These are phyloP conservation scores for Melanomma pulvis-pyrius DNA, from an alignment of 495 filamentous ascomycete species.

Conservation along the genomic window DNA sequence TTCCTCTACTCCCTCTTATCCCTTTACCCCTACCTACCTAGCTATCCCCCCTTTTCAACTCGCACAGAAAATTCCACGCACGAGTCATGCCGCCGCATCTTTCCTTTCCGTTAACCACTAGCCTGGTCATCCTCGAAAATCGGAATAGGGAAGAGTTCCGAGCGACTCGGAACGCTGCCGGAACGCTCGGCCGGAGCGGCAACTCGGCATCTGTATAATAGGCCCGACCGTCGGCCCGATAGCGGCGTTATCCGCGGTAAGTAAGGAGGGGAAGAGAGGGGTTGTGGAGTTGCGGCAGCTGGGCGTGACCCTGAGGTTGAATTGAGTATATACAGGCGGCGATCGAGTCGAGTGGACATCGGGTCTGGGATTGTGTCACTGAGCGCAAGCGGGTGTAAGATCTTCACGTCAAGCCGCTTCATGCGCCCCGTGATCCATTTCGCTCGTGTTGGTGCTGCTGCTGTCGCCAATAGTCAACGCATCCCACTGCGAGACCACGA, in stretches of 20 bases:
- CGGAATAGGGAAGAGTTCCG: constrained; percentile 2
- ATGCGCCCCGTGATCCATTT: not conserved
- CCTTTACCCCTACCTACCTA: not conserved
- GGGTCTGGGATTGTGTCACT: too few species aligned
- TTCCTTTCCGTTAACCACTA: not conserved
- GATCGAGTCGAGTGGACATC: not conserved
- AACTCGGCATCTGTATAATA: not conserved
- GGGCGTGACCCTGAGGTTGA: not conserved
- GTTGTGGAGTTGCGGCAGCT: too few species aligned
- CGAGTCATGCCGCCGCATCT: not conserved
- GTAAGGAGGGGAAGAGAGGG: too few species aligned
- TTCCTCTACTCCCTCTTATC: not conserved
- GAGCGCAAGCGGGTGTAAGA: not conserved
- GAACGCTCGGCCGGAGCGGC: not conserved
- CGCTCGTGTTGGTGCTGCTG: not conserved
- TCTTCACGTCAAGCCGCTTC: not conserved
- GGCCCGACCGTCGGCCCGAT: not conserved
- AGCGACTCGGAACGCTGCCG: not conserved
- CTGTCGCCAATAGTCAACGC: not conserved
- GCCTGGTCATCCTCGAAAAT: not conserved
- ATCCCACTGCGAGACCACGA: constrained; percentile 19
- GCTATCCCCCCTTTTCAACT: too few species aligned
- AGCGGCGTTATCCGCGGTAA: not conserved
- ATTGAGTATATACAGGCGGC: not conserved
- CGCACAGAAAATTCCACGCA: too few species aligned